phyloP scores from a whole-genome alignment of 2,329 filamentous ascomycete species.

The Ophiostoma angusticollis region DNA sequence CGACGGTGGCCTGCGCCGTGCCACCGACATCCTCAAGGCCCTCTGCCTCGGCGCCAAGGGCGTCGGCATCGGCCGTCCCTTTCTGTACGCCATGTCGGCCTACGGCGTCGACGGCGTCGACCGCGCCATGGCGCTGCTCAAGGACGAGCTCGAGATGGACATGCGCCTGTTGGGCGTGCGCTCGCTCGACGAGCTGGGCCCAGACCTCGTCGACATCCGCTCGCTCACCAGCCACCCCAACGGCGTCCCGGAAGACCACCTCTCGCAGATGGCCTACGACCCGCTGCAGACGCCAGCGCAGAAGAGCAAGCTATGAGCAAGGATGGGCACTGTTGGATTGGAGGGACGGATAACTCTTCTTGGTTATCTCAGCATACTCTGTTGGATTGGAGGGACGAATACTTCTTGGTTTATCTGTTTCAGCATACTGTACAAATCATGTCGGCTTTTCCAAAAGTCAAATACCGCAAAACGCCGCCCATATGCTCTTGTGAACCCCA shows the following conservation, averaged over 20 bases:
- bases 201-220: constrained; percentile 65
- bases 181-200: constrained; percentile 63
- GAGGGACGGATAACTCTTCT: no score
- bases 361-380: no score
- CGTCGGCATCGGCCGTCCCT: constrained; percentile 87
- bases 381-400: no score
- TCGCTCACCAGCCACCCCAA: constrained; percentile 47
- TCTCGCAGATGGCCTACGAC: constrained; percentile 40
- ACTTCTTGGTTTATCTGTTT: neutral
- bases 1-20: constrained; percentile 80
- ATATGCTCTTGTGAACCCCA: no score
- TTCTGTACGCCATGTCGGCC: constrained; percentile 89
- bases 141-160: constrained; percentile 98
- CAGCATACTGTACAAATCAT: neutral
- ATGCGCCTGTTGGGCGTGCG: constrained; percentile 85
- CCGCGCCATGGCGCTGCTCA: constrained; percentile 80
- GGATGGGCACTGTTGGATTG: no score
- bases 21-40: constrained; percentile 91
- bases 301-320: constrained; percentile 36
- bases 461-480: neutral
- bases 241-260: constrained; percentile 34
- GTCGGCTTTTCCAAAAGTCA: neutral
- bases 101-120: constrained; percentile 83
- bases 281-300: constrained; percentile 38
- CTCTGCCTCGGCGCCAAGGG: constrained; percentile 83